Percentiles rank a stretch among this genome's conserved stretches.
Conservation (phyloP, 768 basidiomycete genomes). For the Naganishia friedmannii region DNA sequence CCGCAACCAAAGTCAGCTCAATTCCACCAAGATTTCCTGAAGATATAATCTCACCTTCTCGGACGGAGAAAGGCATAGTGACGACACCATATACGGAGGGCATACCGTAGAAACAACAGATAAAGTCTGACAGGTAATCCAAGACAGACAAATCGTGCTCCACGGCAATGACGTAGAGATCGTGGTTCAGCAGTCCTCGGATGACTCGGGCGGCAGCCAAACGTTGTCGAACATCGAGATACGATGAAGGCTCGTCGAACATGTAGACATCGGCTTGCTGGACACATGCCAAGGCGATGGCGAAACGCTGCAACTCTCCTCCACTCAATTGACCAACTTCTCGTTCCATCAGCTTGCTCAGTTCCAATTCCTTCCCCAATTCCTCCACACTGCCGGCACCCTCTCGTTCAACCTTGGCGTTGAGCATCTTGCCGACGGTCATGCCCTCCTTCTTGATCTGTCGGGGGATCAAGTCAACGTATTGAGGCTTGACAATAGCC, state of each 20-base stretch:
- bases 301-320: constrained; percentile 96
- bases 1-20: background rate
- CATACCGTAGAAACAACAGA: constrained; percentile 96
- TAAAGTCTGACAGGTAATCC: constrained; percentile 96
- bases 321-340: constrained; percentile 84
- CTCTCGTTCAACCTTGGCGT: constrained; percentile 79
- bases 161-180: constrained; percentile 91
- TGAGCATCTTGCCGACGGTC: constrained; percentile 86
- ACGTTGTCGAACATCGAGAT: constrained; percentile 93
- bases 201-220: constrained; percentile 93
- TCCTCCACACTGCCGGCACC: constrained; percentile 66
- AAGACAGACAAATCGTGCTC: constrained; percentile 98
- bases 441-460: constrained; percentile 81
- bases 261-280: constrained; percentile 96
- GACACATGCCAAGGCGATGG: constrained; percentile 95
- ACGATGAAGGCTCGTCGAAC: constrained; percentile 99
- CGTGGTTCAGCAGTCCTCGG: constrained; percentile 73
- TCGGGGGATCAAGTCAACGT: constrained; percentile 96
- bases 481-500: constrained; percentile 98
- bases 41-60: constrained; percentile 68
- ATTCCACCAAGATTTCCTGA: background rate
- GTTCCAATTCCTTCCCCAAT: constrained; percentile 80
- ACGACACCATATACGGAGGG: constrained; percentile 97
- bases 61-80: constrained; percentile 95
- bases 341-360: constrained; percentile 79